Evolutionary conservation across 73 alveolate genomes (phyloP).

Genomic region (Paramecium sonneborni): DNA sequence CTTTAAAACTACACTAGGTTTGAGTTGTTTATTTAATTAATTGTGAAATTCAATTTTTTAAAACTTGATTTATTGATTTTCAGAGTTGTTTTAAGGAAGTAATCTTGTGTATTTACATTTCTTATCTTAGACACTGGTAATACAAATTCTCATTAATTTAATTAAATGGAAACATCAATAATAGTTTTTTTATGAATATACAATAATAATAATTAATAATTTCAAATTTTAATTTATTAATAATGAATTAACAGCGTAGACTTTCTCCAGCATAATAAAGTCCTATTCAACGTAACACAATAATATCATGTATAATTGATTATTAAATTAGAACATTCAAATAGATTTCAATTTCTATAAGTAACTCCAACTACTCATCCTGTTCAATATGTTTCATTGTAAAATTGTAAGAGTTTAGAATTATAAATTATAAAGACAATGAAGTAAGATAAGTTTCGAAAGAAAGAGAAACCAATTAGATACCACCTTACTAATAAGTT

Average conservation of each 20-base stretch:
- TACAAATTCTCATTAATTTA: not conserved
- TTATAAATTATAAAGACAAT: not conserved
- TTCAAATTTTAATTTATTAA: conserved; percentile 9
- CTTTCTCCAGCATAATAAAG: conserved; percentile 39
- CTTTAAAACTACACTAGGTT: not conserved
- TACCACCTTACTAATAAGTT: not conserved
- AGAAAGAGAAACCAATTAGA: not conserved
- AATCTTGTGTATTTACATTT: no score
- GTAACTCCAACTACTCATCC: not conserved
- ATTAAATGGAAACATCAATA: not conserved
- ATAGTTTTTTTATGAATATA: not conserved
- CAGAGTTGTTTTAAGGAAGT: no score
- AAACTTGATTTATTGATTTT: no score
- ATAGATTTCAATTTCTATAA: not conserved
- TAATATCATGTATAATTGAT: not conserved
- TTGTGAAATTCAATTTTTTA: not conserved
- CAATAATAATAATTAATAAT: not conserved
- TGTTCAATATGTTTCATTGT: not conserved
- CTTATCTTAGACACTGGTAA: not conserved
- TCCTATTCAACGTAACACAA: not conserved
- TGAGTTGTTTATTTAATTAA: not conserved
- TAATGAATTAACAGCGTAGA: conserved; percentile 35
- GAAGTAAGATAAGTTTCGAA: not conserved
- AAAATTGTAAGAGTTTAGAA: not conserved
- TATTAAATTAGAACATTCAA: conserved; percentile 28